Evolutionary conservation across 495 filamentous ascomycete genomes (phyloP), one percentile per base, ranked within the genome.

Genomic region (Eremomyces bilateralis): DNA sequence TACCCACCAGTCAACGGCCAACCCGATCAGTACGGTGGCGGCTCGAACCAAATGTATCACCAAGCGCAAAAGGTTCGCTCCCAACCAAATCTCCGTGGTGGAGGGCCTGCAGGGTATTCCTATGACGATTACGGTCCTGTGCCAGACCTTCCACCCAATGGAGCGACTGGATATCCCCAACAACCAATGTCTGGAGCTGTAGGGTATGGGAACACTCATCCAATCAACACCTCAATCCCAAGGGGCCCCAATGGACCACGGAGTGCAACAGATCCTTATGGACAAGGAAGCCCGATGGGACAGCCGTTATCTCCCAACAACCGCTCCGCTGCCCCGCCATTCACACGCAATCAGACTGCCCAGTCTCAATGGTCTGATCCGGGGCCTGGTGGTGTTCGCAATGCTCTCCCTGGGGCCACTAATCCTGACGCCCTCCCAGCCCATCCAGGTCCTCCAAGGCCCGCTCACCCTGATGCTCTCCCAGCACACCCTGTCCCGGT

Each of bases 401-500:
- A 42, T 17, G 38, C 41, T 31, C 44, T 43, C n/a, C 45, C 58
- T 45, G 37, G 59, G 55, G 42, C 39, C 38, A 61, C 43, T 25
- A 59, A 67, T 34, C 62, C 65, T 2, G 75, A 82, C 49, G 58
- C 58, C n/a, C 60, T 90, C 2, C 72, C 81, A 12, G 62, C 68
- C 20, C 88, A 93, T 49, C 82, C 85, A 6, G 58, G 62, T 3
- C 44, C 44, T n/a, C 45, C 58, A 45, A 36, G 59, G 55, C 42
- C 39, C 38, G 60, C 43, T 25, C 58, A 67, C 34, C 62, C 65
- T 2, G 75, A 82, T 49, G 58, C 58, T n/a, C 60, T 90, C 2
- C 72, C 81, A 12, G 62, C 68, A 21, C 88, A 93, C 49, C 82
- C 85, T 5, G 58, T n/a, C n/a, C 88, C 88, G 8, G 69, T 90